Conservation (phyloP, 176 grass and related monocot genomes). For the Juncus effusus region DNA sequence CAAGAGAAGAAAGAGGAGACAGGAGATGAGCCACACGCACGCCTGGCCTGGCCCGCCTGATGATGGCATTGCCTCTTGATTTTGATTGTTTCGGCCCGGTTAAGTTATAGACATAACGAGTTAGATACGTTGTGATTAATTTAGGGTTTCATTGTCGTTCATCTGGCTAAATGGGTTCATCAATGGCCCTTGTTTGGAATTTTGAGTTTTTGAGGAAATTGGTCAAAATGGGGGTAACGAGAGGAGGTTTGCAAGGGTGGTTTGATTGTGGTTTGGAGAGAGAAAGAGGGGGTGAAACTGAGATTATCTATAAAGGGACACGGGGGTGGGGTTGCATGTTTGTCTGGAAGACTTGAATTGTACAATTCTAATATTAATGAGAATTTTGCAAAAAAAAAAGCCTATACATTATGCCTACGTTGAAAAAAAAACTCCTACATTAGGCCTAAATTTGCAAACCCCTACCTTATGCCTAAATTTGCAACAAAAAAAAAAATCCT, state of each 20-base stretch:
- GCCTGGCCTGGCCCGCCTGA: neutral
- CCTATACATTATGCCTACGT: too few species aligned
- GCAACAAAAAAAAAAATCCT: too few species aligned
- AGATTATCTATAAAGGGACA: constrained; percentile 26
- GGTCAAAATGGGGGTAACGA: constrained; percentile 22
- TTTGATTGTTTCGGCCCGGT: neutral
- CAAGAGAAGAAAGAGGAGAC: constrained; percentile 20
- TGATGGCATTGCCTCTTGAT: constrained; percentile 19
- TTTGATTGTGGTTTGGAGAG: constrained; percentile 23
- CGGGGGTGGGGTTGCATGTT: constrained; percentile 25
- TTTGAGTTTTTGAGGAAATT: neutral
- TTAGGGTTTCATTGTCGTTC: neutral
- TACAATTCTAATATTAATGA: too few species aligned
- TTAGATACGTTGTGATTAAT: neutral
- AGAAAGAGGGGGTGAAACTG: constrained; percentile 25
- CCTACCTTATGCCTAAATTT: too few species aligned
- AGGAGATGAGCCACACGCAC: constrained; percentile 24
- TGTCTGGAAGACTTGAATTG: constrained; percentile 1
- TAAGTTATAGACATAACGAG: constrained; percentile 13
- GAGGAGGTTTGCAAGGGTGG: constrained; percentile 24
- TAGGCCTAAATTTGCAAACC: too few species aligned
- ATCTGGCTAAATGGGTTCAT: neutral
- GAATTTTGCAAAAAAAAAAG: too few species aligned
- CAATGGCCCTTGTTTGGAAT: neutral
- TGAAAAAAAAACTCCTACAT: too few species aligned